Conservation (phyloP, 352 stramenopile species). For the Aphanomyces invadans region DNA sequence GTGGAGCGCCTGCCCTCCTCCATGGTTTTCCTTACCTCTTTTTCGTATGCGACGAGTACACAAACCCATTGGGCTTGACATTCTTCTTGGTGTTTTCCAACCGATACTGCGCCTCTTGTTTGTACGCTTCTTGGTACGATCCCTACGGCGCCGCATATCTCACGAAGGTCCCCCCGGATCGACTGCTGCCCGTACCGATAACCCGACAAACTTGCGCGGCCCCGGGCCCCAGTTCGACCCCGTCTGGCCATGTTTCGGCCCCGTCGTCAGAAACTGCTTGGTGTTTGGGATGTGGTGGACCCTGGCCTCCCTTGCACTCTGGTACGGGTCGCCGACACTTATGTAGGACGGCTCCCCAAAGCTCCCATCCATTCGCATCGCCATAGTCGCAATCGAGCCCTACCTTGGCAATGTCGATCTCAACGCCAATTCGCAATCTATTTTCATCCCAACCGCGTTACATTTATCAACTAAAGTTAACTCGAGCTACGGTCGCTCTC, state of each 20-base stretch:
- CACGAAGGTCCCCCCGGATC: background rate
- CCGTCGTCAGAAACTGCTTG: conserved; percentile 70
- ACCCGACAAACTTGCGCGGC: conserved; percentile 52
- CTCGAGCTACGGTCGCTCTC: background rate
- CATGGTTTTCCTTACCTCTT: too few relatives aligned
- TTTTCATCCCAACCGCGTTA: too few relatives aligned
- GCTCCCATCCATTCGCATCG: conserved; percentile 38
- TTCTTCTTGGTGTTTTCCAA: conserved; percentile 68
- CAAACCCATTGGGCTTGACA: conserved; percentile 58
- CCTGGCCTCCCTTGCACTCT: conserved; percentile 33
- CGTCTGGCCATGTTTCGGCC: conserved; percentile 51
- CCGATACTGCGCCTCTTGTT: conserved; percentile 49
- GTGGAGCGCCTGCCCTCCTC: too few relatives aligned
- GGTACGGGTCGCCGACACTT: conserved; percentile 54
- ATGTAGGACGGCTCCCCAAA: conserved; percentile 68
- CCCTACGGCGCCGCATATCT: conserved; percentile 23
- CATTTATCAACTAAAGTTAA: too few relatives aligned
- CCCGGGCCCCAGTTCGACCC: conserved; percentile 55
- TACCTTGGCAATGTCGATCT: too few relatives aligned
- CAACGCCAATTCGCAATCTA: too few relatives aligned
- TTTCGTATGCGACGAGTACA: conserved; percentile 51
- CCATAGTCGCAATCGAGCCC: background rate
- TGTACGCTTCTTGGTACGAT: conserved; percentile 64
- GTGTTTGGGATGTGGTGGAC: conserved; percentile 46
- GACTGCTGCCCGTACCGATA: conserved; percentile 26